Base-by-base conservation (phyloP, 1,139 yeast genomes). In the Diutina sp. region DNA sequence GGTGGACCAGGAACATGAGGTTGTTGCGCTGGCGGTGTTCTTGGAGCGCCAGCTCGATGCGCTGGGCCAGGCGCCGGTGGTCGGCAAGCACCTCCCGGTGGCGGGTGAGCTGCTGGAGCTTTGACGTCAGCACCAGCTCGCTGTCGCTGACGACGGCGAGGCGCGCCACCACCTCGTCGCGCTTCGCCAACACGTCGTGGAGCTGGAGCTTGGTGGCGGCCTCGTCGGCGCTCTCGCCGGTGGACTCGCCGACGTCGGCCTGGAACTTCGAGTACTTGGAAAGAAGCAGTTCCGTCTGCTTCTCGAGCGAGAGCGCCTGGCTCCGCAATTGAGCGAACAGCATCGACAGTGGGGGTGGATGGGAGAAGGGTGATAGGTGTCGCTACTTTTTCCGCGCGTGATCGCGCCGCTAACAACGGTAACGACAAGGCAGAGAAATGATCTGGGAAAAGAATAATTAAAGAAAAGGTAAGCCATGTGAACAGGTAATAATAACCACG, bases 11-110 rank as follows among this genome's bases (percentile, higher is more conserved):
- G 56, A 84, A 81, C 54, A 93, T 72, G 54, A 93, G 71, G 63
- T 90, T 90, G 61, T 82, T 71, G 60, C 91, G 78, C 67, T 87
- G 84, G 58, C 96, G 80, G 63, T 87, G 95, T 61, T 88, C 91
- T 58, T 77, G 74, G 50, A 89, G 83, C 14, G 83, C 73, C 7
- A 77, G 68, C 60, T 79, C 73, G 56, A 91, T 79, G 60, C 87
- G 79, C 54, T 72, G 70, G 64, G 80, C 87, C 59, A 85, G 87
- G 56, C 75, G 70, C 68, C 80, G 76, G 68, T 89, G 95, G 57
- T 90, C 95, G 57, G 74, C 78, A 45, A 90, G 72, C 32, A 82
- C 79, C 67, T 90, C 97, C 63, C 80, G 82, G 67, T 90, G 97
- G 58, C 98, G 82, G 57, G 85, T 83, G 54, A 90, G 72, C 67